Percentiles rank a stretch among this genome's conserved stretches.
Conservation (phyloP, 305 asterid species). For the Plantago coronopus region DNA sequence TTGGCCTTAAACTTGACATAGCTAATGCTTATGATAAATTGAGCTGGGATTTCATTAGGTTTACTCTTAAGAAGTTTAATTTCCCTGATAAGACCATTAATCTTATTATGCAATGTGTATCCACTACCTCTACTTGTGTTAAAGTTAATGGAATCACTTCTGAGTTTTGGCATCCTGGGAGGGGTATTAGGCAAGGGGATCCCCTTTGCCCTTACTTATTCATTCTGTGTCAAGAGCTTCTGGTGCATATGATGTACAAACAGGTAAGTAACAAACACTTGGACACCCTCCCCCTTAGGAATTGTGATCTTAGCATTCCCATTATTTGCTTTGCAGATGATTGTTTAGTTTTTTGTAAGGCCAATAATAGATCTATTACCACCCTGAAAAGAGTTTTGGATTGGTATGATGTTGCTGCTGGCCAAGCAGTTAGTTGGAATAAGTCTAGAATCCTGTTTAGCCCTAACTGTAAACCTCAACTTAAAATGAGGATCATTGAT, state of each 20-base stretch:
- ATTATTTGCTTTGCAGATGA: not conserved
- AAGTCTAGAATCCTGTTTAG: too few relatives aligned
- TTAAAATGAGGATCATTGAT: too few relatives aligned
- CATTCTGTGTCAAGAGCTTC: too few relatives aligned
- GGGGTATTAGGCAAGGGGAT: too few relatives aligned
- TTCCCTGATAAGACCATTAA: too few relatives aligned
- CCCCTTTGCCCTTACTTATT: too few relatives aligned
- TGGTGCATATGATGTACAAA: too few relatives aligned
- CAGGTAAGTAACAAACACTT: too few relatives aligned
- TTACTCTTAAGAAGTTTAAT: not conserved
- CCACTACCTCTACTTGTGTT: too few relatives aligned
- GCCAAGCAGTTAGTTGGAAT: not conserved
- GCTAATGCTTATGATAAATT: not conserved
- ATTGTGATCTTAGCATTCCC: not conserved
- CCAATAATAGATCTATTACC: not conserved
- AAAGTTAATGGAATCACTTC: not conserved
- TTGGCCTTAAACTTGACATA: not conserved
- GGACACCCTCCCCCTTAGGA: not conserved
- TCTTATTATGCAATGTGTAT: not conserved
- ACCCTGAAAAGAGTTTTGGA: not conserved
- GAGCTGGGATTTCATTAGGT: not conserved
- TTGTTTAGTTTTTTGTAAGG: not conserved
- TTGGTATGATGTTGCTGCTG: not conserved
- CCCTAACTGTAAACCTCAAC: not conserved
- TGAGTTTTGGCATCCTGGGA: not conserved